Evolutionary conservation across 805 yeast genomes (phyloP).

Genomic region (Myxozyma vanderwaltii): DNA sequence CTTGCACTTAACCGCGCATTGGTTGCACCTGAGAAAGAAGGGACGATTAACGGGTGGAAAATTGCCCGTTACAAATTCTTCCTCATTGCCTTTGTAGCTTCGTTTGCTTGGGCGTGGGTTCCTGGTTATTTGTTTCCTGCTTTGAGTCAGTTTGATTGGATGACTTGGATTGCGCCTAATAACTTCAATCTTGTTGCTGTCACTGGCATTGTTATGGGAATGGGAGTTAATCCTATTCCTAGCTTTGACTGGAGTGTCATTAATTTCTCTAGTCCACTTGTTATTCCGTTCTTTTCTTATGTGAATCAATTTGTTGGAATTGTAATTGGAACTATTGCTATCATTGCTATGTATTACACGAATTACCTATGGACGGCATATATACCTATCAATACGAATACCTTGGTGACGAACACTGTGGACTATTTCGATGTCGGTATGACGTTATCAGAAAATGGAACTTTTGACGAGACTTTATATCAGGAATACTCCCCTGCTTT

Average conservation of each 20-base stretch:
- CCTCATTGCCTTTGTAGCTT: slow-evolving; percentile 44
- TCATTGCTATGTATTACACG: slow-evolving; percentile 55
- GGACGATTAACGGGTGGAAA: slow-evolving; percentile 63
- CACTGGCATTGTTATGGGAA: slow-evolving; percentile 63
- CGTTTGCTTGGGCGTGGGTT: slow-evolving; percentile 59
- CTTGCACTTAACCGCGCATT: slow-evolving; percentile 59
- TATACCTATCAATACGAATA: slow-evolving; percentile 55
- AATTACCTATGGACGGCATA: slow-evolving; percentile 58
- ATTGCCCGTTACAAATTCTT: slow-evolving; percentile 57
- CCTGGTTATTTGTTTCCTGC: slow-evolving; percentile 64
- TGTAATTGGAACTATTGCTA: slow-evolving; percentile 52
- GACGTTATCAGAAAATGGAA: slow-evolving; percentile 49
- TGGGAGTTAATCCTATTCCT: slow-evolving; percentile 61
- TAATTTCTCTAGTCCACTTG: slow-evolving; percentile 41
- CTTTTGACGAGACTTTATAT: slow-evolving; percentile 53
- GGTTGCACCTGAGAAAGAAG: slow-evolving; percentile 41
- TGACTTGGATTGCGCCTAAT: slow-evolving; percentile 64
- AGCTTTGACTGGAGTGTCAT: slow-evolving; percentile 72
- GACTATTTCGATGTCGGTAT: slow-evolving; percentile 52
- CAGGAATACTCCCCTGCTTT: slow-evolving; percentile 64
- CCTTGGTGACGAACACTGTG: slow-evolving; percentile 55
- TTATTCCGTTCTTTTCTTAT: slow-evolving; percentile 38
- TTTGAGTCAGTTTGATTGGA: slow-evolving; percentile 59
- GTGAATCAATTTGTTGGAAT: slow-evolving; percentile 48
- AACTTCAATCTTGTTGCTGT: slow-evolving; percentile 63